phyloP scores from a whole-genome alignment of 2,329 filamentous ascomycete species.

The Aureobasidium sp. region DNA sequence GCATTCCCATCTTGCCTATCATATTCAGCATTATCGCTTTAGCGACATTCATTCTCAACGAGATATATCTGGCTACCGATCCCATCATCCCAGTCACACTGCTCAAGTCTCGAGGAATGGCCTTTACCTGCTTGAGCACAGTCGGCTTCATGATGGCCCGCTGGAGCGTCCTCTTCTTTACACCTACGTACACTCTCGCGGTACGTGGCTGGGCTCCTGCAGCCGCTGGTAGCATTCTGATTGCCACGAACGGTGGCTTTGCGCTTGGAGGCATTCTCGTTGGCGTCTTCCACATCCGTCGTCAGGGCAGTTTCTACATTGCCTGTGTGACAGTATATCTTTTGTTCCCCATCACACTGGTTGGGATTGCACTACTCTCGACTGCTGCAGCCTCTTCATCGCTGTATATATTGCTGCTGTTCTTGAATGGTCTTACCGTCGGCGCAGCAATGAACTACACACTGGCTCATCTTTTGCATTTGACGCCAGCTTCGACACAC shows the following conservation, averaged over 20 bases:
- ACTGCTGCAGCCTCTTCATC: constrained; percentile 42
- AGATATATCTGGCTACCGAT: constrained; percentile 54
- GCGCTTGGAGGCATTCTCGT: constrained; percentile 63
- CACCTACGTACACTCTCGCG: constrained; percentile 69
- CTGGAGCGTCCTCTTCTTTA: constrained; percentile 74
- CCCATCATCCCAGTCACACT: constrained; percentile 68
- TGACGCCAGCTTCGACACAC: constrained; percentile 57
- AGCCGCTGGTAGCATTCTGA: constrained; percentile 62
- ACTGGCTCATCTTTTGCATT: constrained; percentile 67
- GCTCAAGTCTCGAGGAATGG: constrained; percentile 58
- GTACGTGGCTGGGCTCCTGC: constrained; percentile 63
- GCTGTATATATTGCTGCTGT: constrained; percentile 52
- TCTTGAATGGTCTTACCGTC: constrained; percentile 62
- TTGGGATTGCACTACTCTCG: constrained; percentile 48
- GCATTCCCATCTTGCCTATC: constrained; percentile 52
- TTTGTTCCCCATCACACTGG: constrained; percentile 53
- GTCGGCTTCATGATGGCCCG: constrained; percentile 72
- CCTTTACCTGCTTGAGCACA: constrained; percentile 66
- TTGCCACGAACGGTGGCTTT: constrained; percentile 77
- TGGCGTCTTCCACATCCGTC: constrained; percentile 67
- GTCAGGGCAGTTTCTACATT: constrained; percentile 63
- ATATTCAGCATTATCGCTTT: constrained; percentile 51
- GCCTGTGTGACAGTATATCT: constrained; percentile 40
- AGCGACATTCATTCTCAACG: constrained; percentile 49
- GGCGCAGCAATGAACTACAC: constrained; percentile 73